Percentiles rank a stretch among this genome's conserved stretches.
Conservation (phyloP, 2,329 filamentous ascomycete species). For the Myriangium duriaei region DNA sequence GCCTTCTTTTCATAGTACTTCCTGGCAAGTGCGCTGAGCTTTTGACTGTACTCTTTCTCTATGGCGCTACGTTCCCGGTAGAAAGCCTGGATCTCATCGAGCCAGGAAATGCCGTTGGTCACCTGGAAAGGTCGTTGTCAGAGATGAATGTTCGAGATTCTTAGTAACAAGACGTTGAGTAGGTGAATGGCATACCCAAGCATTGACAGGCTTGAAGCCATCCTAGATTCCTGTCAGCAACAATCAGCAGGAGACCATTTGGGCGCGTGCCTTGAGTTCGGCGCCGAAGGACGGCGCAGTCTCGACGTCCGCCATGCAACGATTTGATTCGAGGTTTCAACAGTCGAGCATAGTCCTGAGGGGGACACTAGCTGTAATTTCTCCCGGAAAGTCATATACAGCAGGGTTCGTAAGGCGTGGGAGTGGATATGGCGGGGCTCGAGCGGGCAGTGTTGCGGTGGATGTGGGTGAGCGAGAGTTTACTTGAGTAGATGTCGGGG, state of each 20-base stretch:
- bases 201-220: conserved; percentile 89
- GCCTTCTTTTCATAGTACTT: conserved; percentile 97
- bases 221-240: conserved; percentile 46
- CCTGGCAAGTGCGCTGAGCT: conserved; percentile 75
- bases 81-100: conserved; percentile 93
- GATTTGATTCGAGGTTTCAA: too few relatives aligned
- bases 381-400: too few relatives aligned
- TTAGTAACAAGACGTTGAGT: too few relatives aligned
- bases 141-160: not conserved
- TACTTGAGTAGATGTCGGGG: too few relatives aligned
- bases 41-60: conserved; percentile 92
- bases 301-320: conserved; percentile 67
- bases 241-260: not conserved
- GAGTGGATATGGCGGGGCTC: conserved; percentile 1
- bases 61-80: conserved; percentile 89
- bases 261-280: conserved; percentile 67
- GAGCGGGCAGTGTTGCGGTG: not conserved
- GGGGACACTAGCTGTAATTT: too few relatives aligned
- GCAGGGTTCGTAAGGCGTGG: not conserved
- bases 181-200: conserved; percentile 47
- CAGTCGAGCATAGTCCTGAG: too few relatives aligned
- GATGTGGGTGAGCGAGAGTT: too few relatives aligned
- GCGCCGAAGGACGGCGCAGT: conserved; percentile 77
- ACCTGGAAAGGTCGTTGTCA: conserved; percentile 1
- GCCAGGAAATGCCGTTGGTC: conserved; percentile 81